Percentiles rank a stretch among this genome's conserved stretches.
phyloP scores from a whole-genome alignment of 306 rosid genomes.

The Dalbergia oliveri region DNA sequence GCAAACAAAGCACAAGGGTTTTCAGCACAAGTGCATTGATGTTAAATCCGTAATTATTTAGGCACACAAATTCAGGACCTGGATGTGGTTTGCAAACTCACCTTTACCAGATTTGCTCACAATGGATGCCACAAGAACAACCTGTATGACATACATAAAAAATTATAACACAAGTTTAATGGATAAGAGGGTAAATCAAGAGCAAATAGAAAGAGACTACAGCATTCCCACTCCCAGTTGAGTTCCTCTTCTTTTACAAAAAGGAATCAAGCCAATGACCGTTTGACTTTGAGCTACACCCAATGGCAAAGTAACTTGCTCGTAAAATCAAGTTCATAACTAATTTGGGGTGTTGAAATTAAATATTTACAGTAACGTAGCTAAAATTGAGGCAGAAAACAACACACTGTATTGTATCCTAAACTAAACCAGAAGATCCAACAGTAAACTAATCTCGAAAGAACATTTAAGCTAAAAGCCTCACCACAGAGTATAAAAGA shows the following conservation, averaged over 20 bases:
- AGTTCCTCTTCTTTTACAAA: constrained; percentile 27
- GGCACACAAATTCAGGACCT: not conserved
- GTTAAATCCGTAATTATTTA: constrained; percentile 20
- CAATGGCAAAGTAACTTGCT: constrained; percentile 19
- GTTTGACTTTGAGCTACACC: constrained; percentile 8
- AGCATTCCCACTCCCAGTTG: constrained; percentile 16
- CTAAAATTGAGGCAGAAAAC: not conserved
- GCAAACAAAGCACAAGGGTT: constrained; percentile 41
- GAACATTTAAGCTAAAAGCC: not conserved
- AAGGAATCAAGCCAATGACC: not conserved
- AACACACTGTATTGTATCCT: not conserved
- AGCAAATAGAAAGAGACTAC: not conserved
- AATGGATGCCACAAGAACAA: constrained; percentile 65
- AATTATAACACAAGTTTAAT: constrained; percentile 23
- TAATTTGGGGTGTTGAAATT: not conserved
- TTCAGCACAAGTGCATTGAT: constrained; percentile 15
- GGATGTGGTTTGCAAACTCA: not conserved
- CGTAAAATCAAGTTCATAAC: not conserved
- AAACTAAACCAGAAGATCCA: not conserved
- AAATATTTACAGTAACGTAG: not conserved
- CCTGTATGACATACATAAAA: constrained; percentile 53
- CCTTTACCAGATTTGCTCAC: constrained; percentile 4
- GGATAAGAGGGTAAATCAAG: not conserved
- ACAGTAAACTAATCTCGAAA: constrained; percentile 22
- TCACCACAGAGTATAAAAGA: not conserved